A percentile compares a stretch with the other conserved stretches of the same genome.
Conservation (phyloP, 2,329 filamentous ascomycete genomes). For the Colletotrichum limetticola region DNA sequence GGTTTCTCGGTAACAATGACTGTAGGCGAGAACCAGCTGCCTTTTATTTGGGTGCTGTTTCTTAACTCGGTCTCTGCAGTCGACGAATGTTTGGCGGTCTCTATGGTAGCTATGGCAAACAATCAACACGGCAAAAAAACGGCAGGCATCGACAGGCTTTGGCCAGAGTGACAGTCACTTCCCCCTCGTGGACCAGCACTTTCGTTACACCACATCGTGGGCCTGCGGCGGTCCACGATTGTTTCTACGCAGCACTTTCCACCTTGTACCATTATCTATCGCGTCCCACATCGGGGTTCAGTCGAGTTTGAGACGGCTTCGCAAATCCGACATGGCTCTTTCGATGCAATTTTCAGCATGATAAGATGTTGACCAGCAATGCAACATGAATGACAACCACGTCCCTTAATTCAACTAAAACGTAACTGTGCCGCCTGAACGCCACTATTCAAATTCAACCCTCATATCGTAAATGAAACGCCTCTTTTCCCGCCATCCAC, state of each 20-base stretch:
- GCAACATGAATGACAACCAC: slow-evolving; percentile 37
- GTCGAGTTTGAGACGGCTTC: slow-evolving; percentile 36
- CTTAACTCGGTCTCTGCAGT: neutral
- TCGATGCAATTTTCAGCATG: slow-evolving; percentile 36
- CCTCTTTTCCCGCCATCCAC: slow-evolving; percentile 26
- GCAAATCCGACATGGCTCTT: slow-evolving; percentile 34
- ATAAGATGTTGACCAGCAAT: slow-evolving; percentile 37
- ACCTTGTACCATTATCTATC: slow-evolving; percentile 38
- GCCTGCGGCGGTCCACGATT: slow-evolving; percentile 25
- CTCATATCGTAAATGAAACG: slow-evolving; percentile 33
- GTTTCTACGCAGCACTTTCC: slow-evolving; percentile 31
- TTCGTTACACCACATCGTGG: slow-evolving; percentile 34
- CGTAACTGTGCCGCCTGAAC: slow-evolving; percentile 37
- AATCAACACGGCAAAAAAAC: slow-evolving; percentile 36
- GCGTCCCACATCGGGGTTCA: slow-evolving; percentile 33
- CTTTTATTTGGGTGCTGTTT: neutral
- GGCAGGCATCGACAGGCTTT: slow-evolving; percentile 36
- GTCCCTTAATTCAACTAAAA: slow-evolving; percentile 32
- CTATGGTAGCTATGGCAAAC: slow-evolving; percentile 37
- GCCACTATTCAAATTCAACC: slow-evolving; percentile 24
- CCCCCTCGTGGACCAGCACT: slow-evolving; percentile 35
- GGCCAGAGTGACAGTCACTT: slow-evolving; percentile 34
- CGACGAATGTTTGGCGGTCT: slow-evolving; percentile 33
- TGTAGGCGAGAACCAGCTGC: slow-evolving; percentile 10
- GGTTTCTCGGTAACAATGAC: slow-evolving; percentile 7